Percentiles rank a stretch among this genome's conserved stretches.
Conservation (phyloP, 2,329 filamentous ascomycete species). For the Diaporthe ilicicola region DNA sequence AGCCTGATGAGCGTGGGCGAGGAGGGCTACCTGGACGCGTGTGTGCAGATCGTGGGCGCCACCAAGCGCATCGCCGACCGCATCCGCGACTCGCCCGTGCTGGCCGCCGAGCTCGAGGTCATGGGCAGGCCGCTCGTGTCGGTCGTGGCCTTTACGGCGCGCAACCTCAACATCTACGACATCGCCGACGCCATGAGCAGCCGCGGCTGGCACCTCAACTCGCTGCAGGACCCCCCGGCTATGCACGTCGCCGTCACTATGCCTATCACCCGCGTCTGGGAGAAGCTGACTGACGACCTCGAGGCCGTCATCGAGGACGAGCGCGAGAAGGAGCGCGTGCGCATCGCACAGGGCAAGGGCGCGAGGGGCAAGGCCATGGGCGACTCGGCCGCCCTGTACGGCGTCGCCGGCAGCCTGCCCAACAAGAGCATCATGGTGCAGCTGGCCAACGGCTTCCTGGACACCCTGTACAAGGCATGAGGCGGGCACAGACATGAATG, state of each 20-base stretch:
- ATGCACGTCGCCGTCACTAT: conserved; percentile 95
- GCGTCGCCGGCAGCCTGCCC: conserved; percentile 91
- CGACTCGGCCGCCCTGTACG: conserved; percentile 89
- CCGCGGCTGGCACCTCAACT: conserved; percentile 97
- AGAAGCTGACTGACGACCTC: conserved; percentile 79
- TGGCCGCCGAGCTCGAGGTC: conserved; percentile 79
- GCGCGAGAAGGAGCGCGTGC: conserved; percentile 80
- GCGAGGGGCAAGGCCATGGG: conserved; percentile 73
- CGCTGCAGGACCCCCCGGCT: conserved; percentile 88
- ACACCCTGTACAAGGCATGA: conserved; percentile 89
- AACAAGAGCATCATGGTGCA: conserved; percentile 96
- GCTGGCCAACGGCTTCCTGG: conserved; percentile 88
- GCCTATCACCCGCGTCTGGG: conserved; percentile 82
- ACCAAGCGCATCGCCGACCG: conserved; percentile 83
- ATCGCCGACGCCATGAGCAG: conserved; percentile 85
- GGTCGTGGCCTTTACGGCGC: conserved; percentile 87
- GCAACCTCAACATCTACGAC: conserved; percentile 90
- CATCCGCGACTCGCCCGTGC: conserved; percentile 72
- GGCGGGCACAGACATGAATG: not conserved
- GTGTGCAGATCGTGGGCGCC: conserved; percentile 85
- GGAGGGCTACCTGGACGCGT: conserved; percentile 85
- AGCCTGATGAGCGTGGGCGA: conserved; percentile 90
- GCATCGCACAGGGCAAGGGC: conserved; percentile 73
- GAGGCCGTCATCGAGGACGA: conserved; percentile 74
- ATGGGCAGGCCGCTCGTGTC: conserved; percentile 88